Base-by-base conservation (phyloP, 805 yeast species). In the Cyberlindnera suaveolens region DNA sequence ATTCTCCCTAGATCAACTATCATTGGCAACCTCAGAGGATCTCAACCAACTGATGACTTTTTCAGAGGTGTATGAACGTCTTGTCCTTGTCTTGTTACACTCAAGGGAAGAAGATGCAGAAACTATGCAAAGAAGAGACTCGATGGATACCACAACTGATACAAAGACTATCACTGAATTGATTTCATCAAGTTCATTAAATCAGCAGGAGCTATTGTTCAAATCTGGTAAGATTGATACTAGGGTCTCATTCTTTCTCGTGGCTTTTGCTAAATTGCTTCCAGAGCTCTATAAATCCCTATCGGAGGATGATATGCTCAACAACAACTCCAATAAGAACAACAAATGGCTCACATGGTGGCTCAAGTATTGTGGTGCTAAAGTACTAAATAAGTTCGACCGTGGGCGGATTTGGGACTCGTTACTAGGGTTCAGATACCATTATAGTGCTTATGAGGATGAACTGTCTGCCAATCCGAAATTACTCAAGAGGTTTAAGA, bases 331-430 rank as follows among this genome's bases (percentile, higher is more conserved):
- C 11, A 39, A 45, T 29, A 71, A 77, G 46, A 88, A 84, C 49
- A 93, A 86, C 52, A 89, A 82, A 57, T 90, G 97, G 97, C 68
- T 89, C 20, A 73, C 87, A 33, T 90, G 96, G 96, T 90, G 97
- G 97, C 69, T 90, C 49, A 87, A 88, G 58, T 90, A 85, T 73
- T 77, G 86, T 57, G 96, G 96, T 17, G 77, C 93, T 13, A 85
- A 85, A 62, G 88, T 83, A 6, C 79, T 95, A 76, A 82, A 89
- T 36, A 74, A 84, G 48, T 72, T 71, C 45, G 96, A 88, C 62
- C 66, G 96, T 41, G 96, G 93, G 11, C 71, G 96, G 47, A 71
- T 88, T 6, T 90, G 98, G 98, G 98, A 90, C 65, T 65, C 80
- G 49, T 63, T 89, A 36, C 62, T 90, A 20, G 96, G 96, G 1